These are phyloP conservation scores for Blastomyces parvus DNA, from an alignment of 2,329 filamentous ascomycete species.

Conservation along the genomic window DNA sequence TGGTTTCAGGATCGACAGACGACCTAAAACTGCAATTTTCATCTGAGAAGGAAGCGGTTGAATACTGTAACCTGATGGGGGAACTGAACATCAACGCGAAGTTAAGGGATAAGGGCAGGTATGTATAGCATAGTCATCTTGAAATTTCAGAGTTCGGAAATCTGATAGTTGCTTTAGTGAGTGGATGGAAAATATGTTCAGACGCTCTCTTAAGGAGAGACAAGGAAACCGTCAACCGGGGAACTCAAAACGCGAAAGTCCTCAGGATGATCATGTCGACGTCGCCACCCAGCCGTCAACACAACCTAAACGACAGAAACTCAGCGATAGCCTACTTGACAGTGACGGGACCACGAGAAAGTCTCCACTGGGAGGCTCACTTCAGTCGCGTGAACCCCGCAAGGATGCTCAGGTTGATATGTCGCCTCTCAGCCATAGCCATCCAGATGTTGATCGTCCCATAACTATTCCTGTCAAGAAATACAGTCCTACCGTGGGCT, in stretches of 20 bases:
- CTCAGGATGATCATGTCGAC: constrained; percentile 1
- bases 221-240: constrained; percentile 10
- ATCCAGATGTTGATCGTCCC: constrained; percentile 14
- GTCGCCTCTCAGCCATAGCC: constrained; percentile 8
- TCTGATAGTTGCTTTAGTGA: constrained; percentile 18
- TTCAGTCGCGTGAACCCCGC: background rate
- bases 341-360: background rate
- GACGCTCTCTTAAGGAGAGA: constrained; percentile 2
- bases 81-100: constrained; percentile 10
- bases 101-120: constrained; percentile 20
- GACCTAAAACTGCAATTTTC: constrained; percentile 25
- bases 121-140: constrained; percentile 11
- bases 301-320: constrained; percentile 13
- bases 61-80: constrained; percentile 17
- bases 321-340: constrained; percentile 12
- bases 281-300: constrained; percentile 1
- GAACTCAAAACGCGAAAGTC: constrained; percentile 24
- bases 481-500: constrained; percentile 9
- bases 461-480: constrained; percentile 25
- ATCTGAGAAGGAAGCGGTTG: constrained; percentile 17
- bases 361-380: background rate
- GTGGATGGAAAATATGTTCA: constrained; percentile 29
- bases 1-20: background rate
- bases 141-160: background rate
- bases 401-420: background rate